These are phyloP conservation scores for Lepidopterella palustris DNA, from an alignment of 495 filamentous ascomycete genomes.

Conservation along the genomic window DNA sequence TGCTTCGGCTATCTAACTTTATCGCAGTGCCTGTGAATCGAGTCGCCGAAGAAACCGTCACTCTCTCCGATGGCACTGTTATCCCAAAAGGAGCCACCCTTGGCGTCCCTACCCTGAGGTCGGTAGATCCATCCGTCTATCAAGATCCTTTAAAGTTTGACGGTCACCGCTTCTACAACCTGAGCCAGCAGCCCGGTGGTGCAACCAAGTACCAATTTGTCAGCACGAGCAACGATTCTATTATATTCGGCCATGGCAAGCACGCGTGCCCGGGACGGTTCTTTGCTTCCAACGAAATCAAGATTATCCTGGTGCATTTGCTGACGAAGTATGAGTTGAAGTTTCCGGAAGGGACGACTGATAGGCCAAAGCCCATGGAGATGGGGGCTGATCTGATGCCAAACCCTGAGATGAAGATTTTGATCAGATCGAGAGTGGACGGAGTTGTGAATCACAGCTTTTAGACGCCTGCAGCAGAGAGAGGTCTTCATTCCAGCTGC, in stretches of 20 bases:
- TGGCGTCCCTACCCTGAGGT: neutral
- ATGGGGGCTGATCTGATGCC: neutral
- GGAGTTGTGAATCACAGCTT: neutral
- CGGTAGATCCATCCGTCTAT: constrained; percentile 11
- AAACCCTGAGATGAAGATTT: neutral
- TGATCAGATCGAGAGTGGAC: neutral
- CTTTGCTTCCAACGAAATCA: constrained; percentile 46
- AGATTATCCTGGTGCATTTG: constrained; percentile 33
- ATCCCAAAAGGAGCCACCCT: constrained; percentile 24
- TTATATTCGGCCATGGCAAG: constrained; percentile 44
- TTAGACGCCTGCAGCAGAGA: neutral
- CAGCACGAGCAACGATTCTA: constrained; percentile 39
- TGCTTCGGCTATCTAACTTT: neutral
- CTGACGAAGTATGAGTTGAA: constrained; percentile 23
- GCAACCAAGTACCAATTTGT: constrained; percentile 40
- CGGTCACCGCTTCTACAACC: constrained; percentile 46
- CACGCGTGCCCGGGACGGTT: constrained; percentile 53
- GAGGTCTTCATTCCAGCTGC: neutral
- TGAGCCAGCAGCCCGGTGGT: constrained; percentile 36
- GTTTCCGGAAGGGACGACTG: constrained; percentile 2
- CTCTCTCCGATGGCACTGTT: constrained; percentile 19
- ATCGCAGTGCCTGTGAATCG: constrained; percentile 19
- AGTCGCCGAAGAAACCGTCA: constrained; percentile 9
- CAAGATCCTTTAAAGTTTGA: constrained; percentile 46
- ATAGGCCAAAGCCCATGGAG: neutral